Percentiles rank a stretch among this genome's conserved stretches.
Evolutionary conservation across 805 yeast genomes (phyloP).

Genomic region (Cyberlindnera japonica): DNA sequence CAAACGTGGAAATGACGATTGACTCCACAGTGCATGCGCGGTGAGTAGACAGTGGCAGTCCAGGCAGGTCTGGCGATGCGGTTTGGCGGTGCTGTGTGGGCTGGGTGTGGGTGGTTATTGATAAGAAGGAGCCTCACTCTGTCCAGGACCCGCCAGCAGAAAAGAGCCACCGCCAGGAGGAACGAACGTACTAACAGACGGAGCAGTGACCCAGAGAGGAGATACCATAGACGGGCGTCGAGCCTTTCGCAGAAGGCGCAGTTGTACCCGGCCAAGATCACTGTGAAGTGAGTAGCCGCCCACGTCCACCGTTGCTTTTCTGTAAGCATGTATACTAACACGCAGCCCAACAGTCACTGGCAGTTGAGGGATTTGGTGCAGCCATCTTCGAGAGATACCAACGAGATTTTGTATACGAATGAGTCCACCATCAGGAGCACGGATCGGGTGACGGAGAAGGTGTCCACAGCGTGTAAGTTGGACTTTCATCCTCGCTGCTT

Average conservation of each 20-base stretch:
- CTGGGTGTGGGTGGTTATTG: too few species aligned
- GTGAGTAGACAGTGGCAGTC: background rate
- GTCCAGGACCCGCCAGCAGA: background rate
- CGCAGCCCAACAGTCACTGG: conserved; percentile 52
- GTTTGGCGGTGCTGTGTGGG: background rate
- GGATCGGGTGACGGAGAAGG: conserved; percentile 36
- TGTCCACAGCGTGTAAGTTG: conserved; percentile 40
- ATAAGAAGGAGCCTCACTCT: background rate
- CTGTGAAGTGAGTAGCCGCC: conserved; percentile 32
- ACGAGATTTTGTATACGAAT: conserved; percentile 54
- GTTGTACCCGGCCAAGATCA: conserved; percentile 31
- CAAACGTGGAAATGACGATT: too few species aligned
- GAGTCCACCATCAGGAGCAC: conserved; percentile 49
- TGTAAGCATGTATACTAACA: conserved; percentile 13
- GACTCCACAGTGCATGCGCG: background rate
- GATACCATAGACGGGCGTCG: conserved; percentile 15
- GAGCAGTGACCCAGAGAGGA: conserved; percentile 5
- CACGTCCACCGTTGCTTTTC: background rate
- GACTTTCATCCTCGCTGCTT: conserved; percentile 72
- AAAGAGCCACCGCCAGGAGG: too few species aligned
- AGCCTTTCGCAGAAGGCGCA: conserved; percentile 15
- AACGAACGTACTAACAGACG: too few species aligned
- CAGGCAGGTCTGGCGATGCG: background rate
- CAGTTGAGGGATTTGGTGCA: conserved; percentile 75
- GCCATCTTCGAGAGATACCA: conserved; percentile 38